Conservation (phyloP, 352 stramenopile genomes). For the Phytophthora podocarpi region DNA sequence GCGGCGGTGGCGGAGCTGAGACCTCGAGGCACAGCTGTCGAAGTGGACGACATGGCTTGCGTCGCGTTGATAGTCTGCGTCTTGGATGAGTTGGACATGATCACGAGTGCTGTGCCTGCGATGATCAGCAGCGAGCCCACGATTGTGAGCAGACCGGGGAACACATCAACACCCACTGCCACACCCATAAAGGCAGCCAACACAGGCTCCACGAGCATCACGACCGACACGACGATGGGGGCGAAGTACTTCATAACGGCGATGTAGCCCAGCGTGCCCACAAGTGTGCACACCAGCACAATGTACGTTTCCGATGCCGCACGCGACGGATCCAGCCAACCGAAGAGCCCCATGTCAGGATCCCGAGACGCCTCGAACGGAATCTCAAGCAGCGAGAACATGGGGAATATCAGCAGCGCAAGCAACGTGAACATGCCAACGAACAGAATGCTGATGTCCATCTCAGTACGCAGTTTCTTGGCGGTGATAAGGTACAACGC, state of each 20-base stretch:
- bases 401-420: constrained; percentile 63
- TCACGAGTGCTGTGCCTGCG: constrained; percentile 68
- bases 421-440: constrained; percentile 74
- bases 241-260: constrained; percentile 93
- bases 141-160: constrained; percentile 79
- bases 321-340: constrained; percentile 77
- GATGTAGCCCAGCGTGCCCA: constrained; percentile 88
- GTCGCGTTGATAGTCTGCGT: constrained; percentile 89
- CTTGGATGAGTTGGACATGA: constrained; percentile 75
- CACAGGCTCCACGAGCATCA: constrained; percentile 90
- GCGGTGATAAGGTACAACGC: constrained; percentile 78
- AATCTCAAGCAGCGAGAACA: constrained; percentile 69
- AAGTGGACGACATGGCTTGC: constrained; percentile 61
- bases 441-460: constrained; percentile 72
- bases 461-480: constrained; percentile 69
- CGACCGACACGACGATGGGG: constrained; percentile 87
- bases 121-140: constrained; percentile 69
- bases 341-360: constrained; percentile 77
- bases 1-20: constrained; percentile 35
- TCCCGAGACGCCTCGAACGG: constrained; percentile 77
- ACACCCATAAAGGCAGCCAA: constrained; percentile 79
- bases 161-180: constrained; percentile 65
- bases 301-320: constrained; percentile 83
- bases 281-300: constrained; percentile 84
- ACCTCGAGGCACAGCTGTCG: constrained; percentile 46